These are phyloP conservation scores for Chalciporus piperatus DNA, from an alignment of 768 basidiomycete genomes.

Conservation along the genomic window DNA sequence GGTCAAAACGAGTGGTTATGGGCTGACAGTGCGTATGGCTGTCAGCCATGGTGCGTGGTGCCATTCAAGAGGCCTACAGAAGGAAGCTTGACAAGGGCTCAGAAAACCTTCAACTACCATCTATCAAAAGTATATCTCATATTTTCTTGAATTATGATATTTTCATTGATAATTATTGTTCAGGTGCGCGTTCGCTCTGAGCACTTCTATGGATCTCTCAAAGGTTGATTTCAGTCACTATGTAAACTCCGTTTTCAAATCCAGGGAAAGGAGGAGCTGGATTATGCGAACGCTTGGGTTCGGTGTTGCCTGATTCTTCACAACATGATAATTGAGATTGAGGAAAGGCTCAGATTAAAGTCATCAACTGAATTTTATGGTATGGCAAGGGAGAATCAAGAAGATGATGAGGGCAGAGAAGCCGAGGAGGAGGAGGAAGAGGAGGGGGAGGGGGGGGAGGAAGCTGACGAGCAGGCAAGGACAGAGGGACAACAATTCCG, in stretches of 20 bases:
- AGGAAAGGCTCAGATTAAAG: conserved; percentile 2
- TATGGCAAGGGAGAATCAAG: neutral
- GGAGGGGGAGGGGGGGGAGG: neutral
- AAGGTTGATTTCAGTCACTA: conserved; percentile 12
- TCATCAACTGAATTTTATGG: neutral
- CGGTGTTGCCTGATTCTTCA: conserved; percentile 5
- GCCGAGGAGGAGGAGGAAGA: neutral
- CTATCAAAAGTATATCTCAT: conserved; percentile 18
- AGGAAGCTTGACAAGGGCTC: conserved; percentile 11
- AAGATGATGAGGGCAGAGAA: neutral
- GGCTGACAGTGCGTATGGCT: conserved; percentile 13
- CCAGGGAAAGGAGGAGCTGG: neutral
- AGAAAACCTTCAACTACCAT: conserved; percentile 23
- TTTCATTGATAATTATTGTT: neutral
- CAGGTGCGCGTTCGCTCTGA: conserved; percentile 6
- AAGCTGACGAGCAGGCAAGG: neutral
- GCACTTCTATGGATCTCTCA: conserved; percentile 13
- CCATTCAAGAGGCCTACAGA: conserved; percentile 24
- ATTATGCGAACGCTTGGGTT: conserved; percentile 6
- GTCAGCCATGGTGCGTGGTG: conserved; percentile 22
- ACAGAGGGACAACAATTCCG: neutral
- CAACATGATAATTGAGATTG: conserved; percentile 18
- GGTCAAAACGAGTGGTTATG: neutral
- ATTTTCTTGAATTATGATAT: neutral
- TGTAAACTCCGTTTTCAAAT: conserved; percentile 10